Conservation (phyloP, 176 grass and related monocot species). For the Oryza punctata region DNA sequence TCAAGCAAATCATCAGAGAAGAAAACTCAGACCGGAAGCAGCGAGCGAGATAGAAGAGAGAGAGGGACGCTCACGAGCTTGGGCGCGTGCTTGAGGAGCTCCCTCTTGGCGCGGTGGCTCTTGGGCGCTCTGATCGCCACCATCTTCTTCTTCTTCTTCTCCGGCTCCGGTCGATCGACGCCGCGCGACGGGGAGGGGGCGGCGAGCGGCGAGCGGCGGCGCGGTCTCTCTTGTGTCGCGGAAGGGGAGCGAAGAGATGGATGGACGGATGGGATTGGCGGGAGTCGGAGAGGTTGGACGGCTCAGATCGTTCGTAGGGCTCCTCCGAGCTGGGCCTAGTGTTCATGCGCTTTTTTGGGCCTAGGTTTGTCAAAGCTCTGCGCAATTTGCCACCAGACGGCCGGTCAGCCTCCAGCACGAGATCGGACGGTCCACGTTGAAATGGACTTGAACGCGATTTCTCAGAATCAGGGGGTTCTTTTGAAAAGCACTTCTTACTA, state of each 20-base stretch:
- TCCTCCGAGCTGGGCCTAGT: neutral
- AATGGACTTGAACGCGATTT: too few species aligned
- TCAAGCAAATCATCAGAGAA: neutral
- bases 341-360: neutral
- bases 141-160: constrained; percentile 38
- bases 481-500: too few species aligned
- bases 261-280: neutral
- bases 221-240: neutral
- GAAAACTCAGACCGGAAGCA: neutral
- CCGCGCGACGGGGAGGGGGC: too few species aligned
- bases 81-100: constrained; percentile 13
- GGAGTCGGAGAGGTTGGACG: neutral
- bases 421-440: too few species aligned
- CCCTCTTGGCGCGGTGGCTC: constrained; percentile 33
- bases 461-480: too few species aligned
- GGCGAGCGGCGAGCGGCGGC: neutral
- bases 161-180: neutral
- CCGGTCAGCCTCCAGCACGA: too few species aligned
- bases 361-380: neutral
- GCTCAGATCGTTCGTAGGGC: neutral
- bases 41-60: neutral
- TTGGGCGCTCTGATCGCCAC: constrained; percentile 63
- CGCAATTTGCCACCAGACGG: too few species aligned
- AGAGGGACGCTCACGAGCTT: constrained; percentile 53
- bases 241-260: neutral